Conservation (phyloP, 1,284 basidiomycete genomes). For the Irpex rosettiformis region DNA sequence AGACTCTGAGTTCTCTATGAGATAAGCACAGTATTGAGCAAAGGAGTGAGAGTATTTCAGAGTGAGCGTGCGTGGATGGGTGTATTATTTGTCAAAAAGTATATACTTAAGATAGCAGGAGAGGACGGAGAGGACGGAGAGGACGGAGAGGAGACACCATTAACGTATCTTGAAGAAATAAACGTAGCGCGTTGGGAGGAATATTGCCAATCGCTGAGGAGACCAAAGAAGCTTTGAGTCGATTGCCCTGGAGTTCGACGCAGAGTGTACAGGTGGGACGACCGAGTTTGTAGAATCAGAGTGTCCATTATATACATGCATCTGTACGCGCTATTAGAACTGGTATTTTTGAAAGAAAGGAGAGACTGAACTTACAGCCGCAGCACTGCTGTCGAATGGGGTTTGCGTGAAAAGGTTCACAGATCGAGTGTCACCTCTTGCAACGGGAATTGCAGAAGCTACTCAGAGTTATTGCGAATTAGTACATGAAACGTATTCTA, state of each 20-base stretch:
- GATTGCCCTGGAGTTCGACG: too few relatives aligned
- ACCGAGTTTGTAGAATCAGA: not conserved
- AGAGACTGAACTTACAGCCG: not conserved
- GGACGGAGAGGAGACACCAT: too few relatives aligned
- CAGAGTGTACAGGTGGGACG: not conserved
- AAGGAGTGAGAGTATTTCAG: too few relatives aligned
- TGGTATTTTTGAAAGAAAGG: too few relatives aligned
- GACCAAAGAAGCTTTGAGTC: not conserved
- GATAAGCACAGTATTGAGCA: too few relatives aligned
- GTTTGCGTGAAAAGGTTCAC: not conserved
- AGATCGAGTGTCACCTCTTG: not conserved
- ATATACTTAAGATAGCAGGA: too few relatives aligned
- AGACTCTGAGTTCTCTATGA: too few relatives aligned
- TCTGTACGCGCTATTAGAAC: too few relatives aligned
- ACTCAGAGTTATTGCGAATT: not conserved
- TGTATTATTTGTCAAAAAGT: too few relatives aligned
- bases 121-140: too few relatives aligned
- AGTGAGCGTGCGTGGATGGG: too few relatives aligned
- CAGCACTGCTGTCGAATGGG: not conserved
- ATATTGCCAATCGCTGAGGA: not conserved
- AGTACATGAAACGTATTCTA: not conserved
- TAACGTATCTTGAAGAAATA: not conserved
- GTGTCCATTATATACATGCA: too few relatives aligned
- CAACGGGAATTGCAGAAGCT: not conserved
- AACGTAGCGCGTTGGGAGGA: not conserved